Conservation (phyloP, 169 alveolate genomes). For the Plasmodium adleri region DNA sequence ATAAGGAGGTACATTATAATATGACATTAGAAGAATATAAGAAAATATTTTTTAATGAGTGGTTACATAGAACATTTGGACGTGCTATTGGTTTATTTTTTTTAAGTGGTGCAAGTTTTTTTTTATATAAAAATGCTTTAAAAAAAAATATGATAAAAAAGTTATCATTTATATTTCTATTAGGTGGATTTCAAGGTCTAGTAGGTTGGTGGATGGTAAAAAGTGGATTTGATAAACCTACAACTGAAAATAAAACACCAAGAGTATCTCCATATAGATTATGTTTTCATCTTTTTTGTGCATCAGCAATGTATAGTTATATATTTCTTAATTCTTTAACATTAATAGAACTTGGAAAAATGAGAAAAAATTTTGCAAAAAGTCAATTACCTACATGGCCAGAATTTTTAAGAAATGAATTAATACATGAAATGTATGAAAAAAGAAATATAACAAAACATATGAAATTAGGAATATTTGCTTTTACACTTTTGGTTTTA, state of each 20-base stretch:
- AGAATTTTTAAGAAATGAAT: conserved; percentile 41
- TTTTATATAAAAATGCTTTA: conserved; percentile 81
- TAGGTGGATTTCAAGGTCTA: conserved; percentile 85
- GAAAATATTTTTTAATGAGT: conserved; percentile 89
- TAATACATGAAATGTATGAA: conserved; percentile 66
- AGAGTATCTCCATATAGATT: conserved; percentile 88
- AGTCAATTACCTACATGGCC: conserved; percentile 48
- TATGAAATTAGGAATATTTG: conserved; percentile 41
- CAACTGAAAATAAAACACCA: conserved; percentile 85
- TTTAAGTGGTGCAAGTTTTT: conserved; percentile 85
- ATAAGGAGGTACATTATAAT: conserved; percentile 88
- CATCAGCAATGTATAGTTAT: conserved; percentile 82
- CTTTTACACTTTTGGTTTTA: conserved; percentile 29
- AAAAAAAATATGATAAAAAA: conserved; percentile 78
- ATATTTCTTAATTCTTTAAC: conserved; percentile 80
- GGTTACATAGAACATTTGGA: conserved; percentile 93
- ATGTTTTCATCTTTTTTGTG: conserved; percentile 82
- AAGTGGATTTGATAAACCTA: conserved; percentile 85
- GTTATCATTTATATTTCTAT: conserved; percentile 69
- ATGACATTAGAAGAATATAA: conserved; percentile 91
- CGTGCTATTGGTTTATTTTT: conserved; percentile 89
- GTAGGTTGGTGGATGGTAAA: conserved; percentile 89
- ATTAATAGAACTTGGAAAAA: conserved; percentile 69
- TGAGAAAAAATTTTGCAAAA: conserved; percentile 35
- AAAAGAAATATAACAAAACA: conserved; percentile 36